Conservation (phyloP, 2,329 filamentous ascomycete species). For the Fusarium xylarioides region DNA sequence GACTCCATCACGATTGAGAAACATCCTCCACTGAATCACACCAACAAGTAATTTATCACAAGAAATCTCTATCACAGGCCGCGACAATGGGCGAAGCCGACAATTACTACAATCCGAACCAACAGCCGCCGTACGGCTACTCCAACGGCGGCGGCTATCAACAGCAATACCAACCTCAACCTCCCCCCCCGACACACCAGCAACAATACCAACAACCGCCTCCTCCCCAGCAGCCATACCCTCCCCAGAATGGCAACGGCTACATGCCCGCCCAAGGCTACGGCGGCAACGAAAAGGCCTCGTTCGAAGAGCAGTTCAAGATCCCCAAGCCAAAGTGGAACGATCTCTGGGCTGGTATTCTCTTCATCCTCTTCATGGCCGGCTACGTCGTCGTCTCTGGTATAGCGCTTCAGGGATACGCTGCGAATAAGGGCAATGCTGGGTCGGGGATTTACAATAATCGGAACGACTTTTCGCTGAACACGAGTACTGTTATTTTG, state of each 20-base stretch:
- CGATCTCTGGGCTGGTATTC: conserved; percentile 86
- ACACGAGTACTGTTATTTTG: conserved; percentile 86
- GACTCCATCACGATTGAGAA: conserved; percentile 5
- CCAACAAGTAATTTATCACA: neutral
- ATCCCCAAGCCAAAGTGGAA: conserved; percentile 87
- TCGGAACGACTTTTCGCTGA: conserved; percentile 71
- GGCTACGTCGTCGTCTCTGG: conserved; percentile 82
- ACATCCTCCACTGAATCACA: neutral
- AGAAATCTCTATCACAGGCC: conserved; percentile 2
- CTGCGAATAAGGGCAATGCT: conserved; percentile 67
- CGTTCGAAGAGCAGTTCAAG: conserved; percentile 84
- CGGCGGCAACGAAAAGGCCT: conserved; percentile 56
- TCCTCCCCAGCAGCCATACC: conserved; percentile 39
- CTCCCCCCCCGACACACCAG: conserved; percentile 26
- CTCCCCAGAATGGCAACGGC: conserved; percentile 41
- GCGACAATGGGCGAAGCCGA: conserved; percentile 49
- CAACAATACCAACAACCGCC: conserved; percentile 38
- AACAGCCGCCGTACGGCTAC: conserved; percentile 30
- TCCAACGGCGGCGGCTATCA: conserved; percentile 33
- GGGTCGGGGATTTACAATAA: conserved; percentile 79
- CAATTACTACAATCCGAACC: conserved; percentile 44
- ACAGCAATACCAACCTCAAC: conserved; percentile 42
- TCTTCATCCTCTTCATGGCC: conserved; percentile 75
- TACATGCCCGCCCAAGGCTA: conserved; percentile 51
- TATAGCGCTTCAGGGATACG: conserved; percentile 79